Evolutionary conservation across 148 eudicot genomes (phyloP), one percentile per base, ranked within the genome.

Genomic region (Vaccinium corymbosum): DNA sequence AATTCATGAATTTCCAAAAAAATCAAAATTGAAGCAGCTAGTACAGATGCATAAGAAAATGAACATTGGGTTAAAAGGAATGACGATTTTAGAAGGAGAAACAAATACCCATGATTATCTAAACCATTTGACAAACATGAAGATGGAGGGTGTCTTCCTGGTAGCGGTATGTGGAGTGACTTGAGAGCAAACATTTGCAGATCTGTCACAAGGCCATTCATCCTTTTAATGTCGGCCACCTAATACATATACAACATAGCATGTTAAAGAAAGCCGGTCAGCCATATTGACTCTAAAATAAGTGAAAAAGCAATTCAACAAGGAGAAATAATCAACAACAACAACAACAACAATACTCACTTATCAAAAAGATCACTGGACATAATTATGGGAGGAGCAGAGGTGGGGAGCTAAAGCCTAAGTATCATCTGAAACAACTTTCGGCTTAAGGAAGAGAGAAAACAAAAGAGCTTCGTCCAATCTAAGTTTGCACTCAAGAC

Each of bases 181-280:
- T 97, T 95, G 52, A 89, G 93, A 85, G 95, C 97, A 92, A 93
- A 97, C 98, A 97, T 97, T 90, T 97, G 99, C 71, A 91, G 95
- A 90, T 97, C 99, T 5, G 97, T 89, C 61, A 90, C 94, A 85
- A 97, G 84, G 62, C 95, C 92, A 83, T 97, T 97, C 85, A 93
- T 83, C 93, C 86, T 92, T 87, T 93, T 97, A 78, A 97, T 89
- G 86, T 97, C 99, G 80, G 98, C 92, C 83, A 97, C 98, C 99
- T 97, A 86, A 72, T 42, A 68, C 38, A 80, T 4, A 86, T n/a
- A 62, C 19, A 64, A 38, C 51, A 66, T 29, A 42, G 72, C 27
- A 77, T 68, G 25, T 13, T 19, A 53, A 53, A 79, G 48, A 77
- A 61, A 81, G 64, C 66, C 20, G 59, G 55, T 27, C 32, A 59